phyloP scores from a whole-genome alignment of 2,329 filamentous ascomycete species.

The Fusarium bulbicola region DNA sequence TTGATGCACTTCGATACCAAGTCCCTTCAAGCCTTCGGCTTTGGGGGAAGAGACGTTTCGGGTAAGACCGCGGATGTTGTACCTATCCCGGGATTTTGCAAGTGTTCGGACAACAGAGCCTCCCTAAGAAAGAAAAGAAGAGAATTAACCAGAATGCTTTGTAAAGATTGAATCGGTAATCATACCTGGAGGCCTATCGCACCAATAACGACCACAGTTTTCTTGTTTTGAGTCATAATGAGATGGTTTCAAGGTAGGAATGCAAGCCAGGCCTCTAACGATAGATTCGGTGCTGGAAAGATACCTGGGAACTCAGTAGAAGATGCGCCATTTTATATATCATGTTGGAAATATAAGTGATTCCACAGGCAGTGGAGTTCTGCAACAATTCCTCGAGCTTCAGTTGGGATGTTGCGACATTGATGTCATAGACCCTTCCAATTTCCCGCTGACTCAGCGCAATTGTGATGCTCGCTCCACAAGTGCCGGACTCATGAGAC shows the following conservation, averaged over 20 bases:
- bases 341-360: neutral
- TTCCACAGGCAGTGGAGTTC: neutral
- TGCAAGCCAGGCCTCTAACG: fast-evolving
- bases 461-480: neutral
- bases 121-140: neutral
- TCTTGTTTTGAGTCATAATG: neutral
- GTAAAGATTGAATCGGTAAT: fast-evolving
- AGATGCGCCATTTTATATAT: neutral
- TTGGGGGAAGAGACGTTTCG: neutral
- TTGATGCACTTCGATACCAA: neutral
- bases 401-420: neutral
- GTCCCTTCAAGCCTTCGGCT: neutral
- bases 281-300: fast-evolving
- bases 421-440: neutral
- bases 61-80: neutral
- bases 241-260: fast-evolving
- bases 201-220: neutral
- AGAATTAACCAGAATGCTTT: fast-evolving
- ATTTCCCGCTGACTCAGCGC: constrained; percentile 8
- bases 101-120: neutral
- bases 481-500: fast-evolving
- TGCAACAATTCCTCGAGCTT: neutral
- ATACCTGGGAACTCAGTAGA: fast-evolving
- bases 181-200: neutral
- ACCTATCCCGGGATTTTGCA: neutral